Base-by-base conservation (phyloP, 768 basidiomycete species). In the Boletus reticulatus region DNA sequence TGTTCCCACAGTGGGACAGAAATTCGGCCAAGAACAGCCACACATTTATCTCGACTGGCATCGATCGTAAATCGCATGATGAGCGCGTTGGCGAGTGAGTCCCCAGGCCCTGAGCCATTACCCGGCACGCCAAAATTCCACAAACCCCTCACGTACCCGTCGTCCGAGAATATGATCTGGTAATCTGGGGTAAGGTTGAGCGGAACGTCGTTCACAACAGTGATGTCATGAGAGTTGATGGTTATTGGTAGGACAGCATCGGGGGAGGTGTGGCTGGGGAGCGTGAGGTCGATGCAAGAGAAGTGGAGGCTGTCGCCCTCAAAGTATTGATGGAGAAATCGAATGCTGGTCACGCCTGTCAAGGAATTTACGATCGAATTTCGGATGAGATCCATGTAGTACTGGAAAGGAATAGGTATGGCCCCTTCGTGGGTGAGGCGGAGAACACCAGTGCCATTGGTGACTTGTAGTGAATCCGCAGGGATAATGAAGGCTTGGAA, bases 361-460 rank as follows among this genome's bases (percentile, higher is more conserved):
- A 10, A 20, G 5, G 52, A 6, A 19, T 43, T 16, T 13, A 43
- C n/a, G 3, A 43, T 5, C 13, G 53, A 51, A 43, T 55, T 55
- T 50, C 53, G 48, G 24, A 55, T 19, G 32, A 43, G 24, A 22
- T 34, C 19, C 13, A 43, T 7, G n/a, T n/a, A n/a, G 10, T 5
- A 5, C 2, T 17, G 14, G 31, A 31, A 10, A 22, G 8, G 19
- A 6, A 34, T n/a, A 1, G 9, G 11, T 3, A n/a, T 5, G 3
- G 43, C 11, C 17, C 48, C 53, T 14, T 55, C 53, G 7, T 55
- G 53, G 16, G 44, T 47, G 34, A 53, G 45, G n/a, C 16, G 48
- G 31, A 55, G 53, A 8, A 37, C 34, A 13, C 34, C 19, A 13
- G n/a, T 4, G 14, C 10, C 17, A n/a, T n/a, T 12, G 17, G 11